A percentile compares a stretch with the other conserved stretches of the same genome.
Conservation (phyloP, 2,329 filamentous ascomycete species). For the Dendryphion nanum region DNA sequence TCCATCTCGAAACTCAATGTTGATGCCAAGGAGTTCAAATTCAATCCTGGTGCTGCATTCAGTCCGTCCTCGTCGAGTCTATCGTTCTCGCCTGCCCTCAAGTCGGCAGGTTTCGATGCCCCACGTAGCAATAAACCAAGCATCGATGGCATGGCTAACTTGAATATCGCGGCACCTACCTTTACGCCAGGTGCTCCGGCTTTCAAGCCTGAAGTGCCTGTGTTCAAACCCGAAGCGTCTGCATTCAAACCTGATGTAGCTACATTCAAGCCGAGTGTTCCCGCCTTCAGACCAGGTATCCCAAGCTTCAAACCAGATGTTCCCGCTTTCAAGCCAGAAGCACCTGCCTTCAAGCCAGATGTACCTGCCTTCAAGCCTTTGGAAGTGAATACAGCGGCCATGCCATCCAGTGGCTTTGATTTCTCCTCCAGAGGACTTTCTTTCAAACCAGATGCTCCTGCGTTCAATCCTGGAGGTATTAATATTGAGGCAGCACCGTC, state of each 20-base stretch:
- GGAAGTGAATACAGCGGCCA: conserved; percentile 17
- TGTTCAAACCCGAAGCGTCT: conserved; percentile 61
- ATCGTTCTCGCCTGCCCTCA: conserved; percentile 41
- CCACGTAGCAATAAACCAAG: conserved; percentile 42
- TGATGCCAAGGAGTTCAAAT: conserved; percentile 82
- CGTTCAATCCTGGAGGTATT: conserved; percentile 55
- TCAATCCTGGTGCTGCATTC: conserved; percentile 59
- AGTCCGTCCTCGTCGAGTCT: conserved; percentile 43
- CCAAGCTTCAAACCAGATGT: conserved; percentile 68
- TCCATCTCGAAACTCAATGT: conserved; percentile 82
- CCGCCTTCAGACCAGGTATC: conserved; percentile 24
- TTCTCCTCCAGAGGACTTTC: conserved; percentile 57
- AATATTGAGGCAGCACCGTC: conserved; percentile 21
- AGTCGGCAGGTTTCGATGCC: conserved; percentile 47
- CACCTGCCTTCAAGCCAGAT: conserved; percentile 58
- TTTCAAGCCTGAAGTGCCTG: conserved; percentile 69
- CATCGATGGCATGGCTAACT: conserved; percentile 41
- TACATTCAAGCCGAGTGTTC: conserved; percentile 31
- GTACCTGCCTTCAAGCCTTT: conserved; percentile 22
- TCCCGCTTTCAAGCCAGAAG: conserved; percentile 19
- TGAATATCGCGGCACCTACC: conserved; percentile 67
- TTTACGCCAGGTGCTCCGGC: conserved; percentile 77
- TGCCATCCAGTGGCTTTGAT: conserved; percentile 57
- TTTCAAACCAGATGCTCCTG: conserved; percentile 75
- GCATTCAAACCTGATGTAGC: conserved; percentile 29